Base-by-base conservation (phyloP, 345 rosid genomes). In the Eucalyptus erythrocorys region DNA sequence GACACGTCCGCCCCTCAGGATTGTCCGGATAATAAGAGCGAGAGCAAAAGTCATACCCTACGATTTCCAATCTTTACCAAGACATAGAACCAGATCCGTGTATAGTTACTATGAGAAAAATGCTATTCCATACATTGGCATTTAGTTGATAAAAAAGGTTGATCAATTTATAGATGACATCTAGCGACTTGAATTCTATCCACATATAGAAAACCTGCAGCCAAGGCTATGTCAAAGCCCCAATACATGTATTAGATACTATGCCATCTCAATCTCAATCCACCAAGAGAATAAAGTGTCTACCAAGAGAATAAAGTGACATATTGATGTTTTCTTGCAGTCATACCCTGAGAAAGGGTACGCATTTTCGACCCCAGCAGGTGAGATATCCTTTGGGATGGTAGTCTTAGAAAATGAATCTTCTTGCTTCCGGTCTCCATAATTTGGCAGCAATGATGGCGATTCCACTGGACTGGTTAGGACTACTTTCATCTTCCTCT, bases 401-500 rank as follows among this genome's bases (percentile, higher is more conserved):
- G 87, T 59, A 85, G 90, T 53, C 66, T 93, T 93, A n/a, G 48
- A 80, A 55, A 13, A 68, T 19, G 86, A 85, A n/a, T 91, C 94
- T 88, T 91, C 94, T 88, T 93, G 93, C 90, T 91, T 92, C 59
- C 37, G 42, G 13, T 86, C 94, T 85, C 89, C 93, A 61, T 91
- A 92, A 49, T 59, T 87, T 30, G 93, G 92, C 34, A 91, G 50
- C 86, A 92, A 49, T 47, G 91, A 91, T 7, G 93, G 94, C 4
- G 93, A 93, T 47, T 91, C 81, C 7, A 88, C 34, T 11, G 93
- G 91, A 57, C 89, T 90, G 61, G 90, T 27, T 12, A 94, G 93
- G 66, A 91, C 85, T 50, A 92, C 95, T 89, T 88, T 90, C 13
- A 94, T 87, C 90, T 93, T 94, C 93, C 86, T 93, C 64, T 93